These are phyloP conservation scores for Tylopilus sp. DNA, from an alignment of 768 basidiomycete genomes.

Conservation along the genomic window DNA sequence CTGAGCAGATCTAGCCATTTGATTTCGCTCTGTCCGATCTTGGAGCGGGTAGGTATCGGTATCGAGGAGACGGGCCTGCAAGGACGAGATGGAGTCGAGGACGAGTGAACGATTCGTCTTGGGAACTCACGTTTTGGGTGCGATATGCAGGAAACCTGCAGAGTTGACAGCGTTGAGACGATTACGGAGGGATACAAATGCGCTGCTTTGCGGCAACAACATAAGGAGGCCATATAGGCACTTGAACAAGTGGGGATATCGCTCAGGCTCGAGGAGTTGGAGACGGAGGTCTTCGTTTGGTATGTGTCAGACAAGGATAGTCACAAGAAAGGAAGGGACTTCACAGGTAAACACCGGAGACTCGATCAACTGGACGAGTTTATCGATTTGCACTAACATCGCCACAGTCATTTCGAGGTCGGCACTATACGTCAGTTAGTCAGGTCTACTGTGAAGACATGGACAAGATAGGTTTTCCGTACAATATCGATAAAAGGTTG, in stretches of 20 bases:
- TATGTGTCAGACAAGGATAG: background rate
- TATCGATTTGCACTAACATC: slow-evolving; percentile 94
- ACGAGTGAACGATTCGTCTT: background rate
- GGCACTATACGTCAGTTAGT: slow-evolving; percentile 51
- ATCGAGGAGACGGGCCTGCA: slow-evolving; percentile 32
- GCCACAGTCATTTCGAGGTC: slow-evolving; percentile 96
- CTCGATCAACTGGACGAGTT: slow-evolving; percentile 95
- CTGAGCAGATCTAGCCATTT: slow-evolving; percentile 94
- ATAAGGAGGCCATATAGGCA: slow-evolving; percentile 96
- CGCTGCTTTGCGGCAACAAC: slow-evolving; percentile 95
- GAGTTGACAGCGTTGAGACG: slow-evolving; percentile 94
- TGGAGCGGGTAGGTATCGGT: slow-evolving; percentile 63
- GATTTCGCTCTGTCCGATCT: slow-evolving; percentile 82
- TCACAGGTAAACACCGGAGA: slow-evolving; percentile 97
- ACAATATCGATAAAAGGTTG: slow-evolving; percentile 95
- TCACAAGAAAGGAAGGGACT: slow-evolving; percentile 17
- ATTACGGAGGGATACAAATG: slow-evolving; percentile 92
- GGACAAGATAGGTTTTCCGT: slow-evolving; percentile 21
- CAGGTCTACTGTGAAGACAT: background rate
- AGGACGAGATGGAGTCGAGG: slow-evolving; percentile 19
- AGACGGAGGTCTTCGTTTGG: slow-evolving; percentile 66
- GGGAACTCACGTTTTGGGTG: slow-evolving; percentile 71
- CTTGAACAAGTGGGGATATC: slow-evolving; percentile 95
- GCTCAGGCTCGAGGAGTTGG: slow-evolving; percentile 94
- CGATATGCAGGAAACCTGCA: slow-evolving; percentile 88